Base-by-base conservation (phyloP, 1,139 yeast genomes). In the Hyphopichia burtonii region DNA sequence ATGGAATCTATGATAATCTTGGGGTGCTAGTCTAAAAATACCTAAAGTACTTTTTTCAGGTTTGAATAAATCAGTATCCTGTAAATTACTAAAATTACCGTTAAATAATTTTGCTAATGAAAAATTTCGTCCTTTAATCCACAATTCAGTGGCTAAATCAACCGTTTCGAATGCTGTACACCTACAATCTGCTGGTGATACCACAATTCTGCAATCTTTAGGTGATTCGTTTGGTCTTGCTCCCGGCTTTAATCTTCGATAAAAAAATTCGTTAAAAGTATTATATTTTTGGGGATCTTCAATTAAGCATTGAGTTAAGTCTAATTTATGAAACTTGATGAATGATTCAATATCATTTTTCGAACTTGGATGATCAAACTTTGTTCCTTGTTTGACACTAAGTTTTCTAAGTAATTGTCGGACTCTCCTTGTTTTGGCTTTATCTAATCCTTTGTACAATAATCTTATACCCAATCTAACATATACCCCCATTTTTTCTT, bases 1-100 rank as follows among this genome's bases (percentile, higher is more conserved):
- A 59, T 93, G 99, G 65, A 93, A 91, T 35, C 99, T 69, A 60
- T 93, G 99, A 56, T 93, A 93, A 59, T 93, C 99, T 60, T 93
- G 99, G 0, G 99, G 99, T 0, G 99, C 98, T 38, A 93, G 67
- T 45, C 99, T 68, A 63, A 91, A 91, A 4, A 91, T 79, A 0
- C 87, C 93, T 41, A 91, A 63, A 0, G 88, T 68, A 37, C 91
- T 83, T 31, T 78, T 51, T 3, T 59, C 63, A 2, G 70, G 56
- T 38, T 59, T 59, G 44, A 51, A 60, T 28, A 70, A 66, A 37
- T 75, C 74, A 2, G 71, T 59, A 10, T 67, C 65, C 18, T 76
- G 83, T 22, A 74, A 57, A 15, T 71, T 70, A 32, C 78, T 70
- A 49, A 78, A 79, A 39, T 79, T 78, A 6, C 78, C 80, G 39